Evolutionary conservation across 1,284 basidiomycete genomes (phyloP), one percentile per base, ranked within the genome.

Genomic region (Tylopilus orsonianus): DNA sequence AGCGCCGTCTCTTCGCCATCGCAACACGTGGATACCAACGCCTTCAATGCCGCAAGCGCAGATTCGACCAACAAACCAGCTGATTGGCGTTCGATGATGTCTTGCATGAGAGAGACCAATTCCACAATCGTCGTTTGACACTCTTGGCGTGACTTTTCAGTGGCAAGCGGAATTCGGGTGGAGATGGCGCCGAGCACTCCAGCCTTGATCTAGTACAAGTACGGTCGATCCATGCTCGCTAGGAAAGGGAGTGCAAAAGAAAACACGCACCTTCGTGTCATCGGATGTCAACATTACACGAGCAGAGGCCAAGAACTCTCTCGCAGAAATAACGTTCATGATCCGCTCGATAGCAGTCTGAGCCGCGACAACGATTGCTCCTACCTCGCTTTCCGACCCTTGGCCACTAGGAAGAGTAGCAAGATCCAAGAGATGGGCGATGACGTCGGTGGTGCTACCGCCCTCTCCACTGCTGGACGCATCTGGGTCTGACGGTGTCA

Each of bases 1-100:
- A 94, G 62, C 0, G 78, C 60, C 12, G 72, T 64, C 56, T 93
- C 89, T 67, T 96, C 93, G 35, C 81, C 79, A 0, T 78, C 50
- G 38, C 75, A 70, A 32, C 83, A 70, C 0, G 87, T 83, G 0
- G 71, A 60, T 14, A 77, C 79, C 43, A 94, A 74, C 0, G 77
- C 71, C 30, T 75, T 71, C 47, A 93, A 62, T 5, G 86, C 83
- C 8, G 69, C 66, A 42, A 90, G 74, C n/a, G 81, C 76, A 33
- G 76, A 64, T 7, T 63, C 54, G n/a, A 69, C 62, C 39, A 80
- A 60, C 2, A 65, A 34, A 10, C 66, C 70, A 10, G 74, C 72
- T 7, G 69, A 62, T n/a, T 71, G 69, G 2, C 59, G 58, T 5
- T 73, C 59, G 13, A 91, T 60, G 8, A 85, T 59, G 3, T 67